These are phyloP conservation scores for Porcisia deanei DNA, from an alignment of 208 protist species.

Conservation along the genomic window DNA sequence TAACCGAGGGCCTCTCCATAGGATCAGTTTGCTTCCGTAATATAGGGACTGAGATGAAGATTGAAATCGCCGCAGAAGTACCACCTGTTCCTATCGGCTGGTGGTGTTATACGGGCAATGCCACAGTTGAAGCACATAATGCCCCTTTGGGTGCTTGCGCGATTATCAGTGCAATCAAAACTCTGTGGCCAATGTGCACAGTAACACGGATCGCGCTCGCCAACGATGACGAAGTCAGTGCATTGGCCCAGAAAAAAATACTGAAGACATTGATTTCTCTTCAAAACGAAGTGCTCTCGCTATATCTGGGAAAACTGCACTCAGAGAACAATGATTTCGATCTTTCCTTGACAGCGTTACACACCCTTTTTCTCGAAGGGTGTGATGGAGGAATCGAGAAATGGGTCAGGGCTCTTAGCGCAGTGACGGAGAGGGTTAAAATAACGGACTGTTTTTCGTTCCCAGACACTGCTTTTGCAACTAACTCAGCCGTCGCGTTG, in stretches of 20 bases:
- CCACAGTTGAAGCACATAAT: not conserved
- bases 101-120: slow-evolving; percentile 13
- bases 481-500: not conserved
- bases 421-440: slow-evolving; percentile 4
- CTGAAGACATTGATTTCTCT: not conserved
- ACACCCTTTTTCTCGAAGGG: slow-evolving; percentile 1
- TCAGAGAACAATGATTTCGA: not conserved
- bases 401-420: slow-evolving; percentile 9
- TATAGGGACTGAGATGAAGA: not conserved
- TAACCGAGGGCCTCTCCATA: not conserved
- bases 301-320: slow-evolving; percentile 10
- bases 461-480: not conserved
- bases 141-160: slow-evolving; percentile 9
- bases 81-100: slow-evolving; percentile 12
- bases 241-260: not conserved
- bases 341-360: not conserved
- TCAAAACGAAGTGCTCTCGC: not conserved
- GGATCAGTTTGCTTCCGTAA: not conserved
- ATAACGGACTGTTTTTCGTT: slow-evolving; percentile 7
- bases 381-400: slow-evolving; percentile 7
- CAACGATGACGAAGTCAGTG: slow-evolving; percentile 13
- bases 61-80: not conserved
- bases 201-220: slow-evolving; percentile 7
- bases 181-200: not conserved
- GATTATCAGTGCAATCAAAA: not conserved